Conservation (phyloP, 2,329 filamentous ascomycete genomes). For the Biscogniauxia mediterranea region DNA sequence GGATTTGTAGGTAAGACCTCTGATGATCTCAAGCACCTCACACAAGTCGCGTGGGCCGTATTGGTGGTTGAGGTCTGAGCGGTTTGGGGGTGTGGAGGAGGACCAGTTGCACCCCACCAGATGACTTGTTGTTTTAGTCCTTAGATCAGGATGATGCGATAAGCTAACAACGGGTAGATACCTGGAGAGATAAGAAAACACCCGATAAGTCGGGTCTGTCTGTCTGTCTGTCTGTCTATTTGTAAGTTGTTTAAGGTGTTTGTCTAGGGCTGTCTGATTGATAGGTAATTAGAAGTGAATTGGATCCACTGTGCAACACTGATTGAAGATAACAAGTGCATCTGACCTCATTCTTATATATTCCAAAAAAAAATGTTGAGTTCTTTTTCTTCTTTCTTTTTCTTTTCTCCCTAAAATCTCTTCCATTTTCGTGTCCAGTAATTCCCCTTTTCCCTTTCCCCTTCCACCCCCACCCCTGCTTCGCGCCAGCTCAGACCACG, state of each 20-base stretch:
- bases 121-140: neutral
- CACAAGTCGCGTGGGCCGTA: neutral
- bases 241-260: too few relatives aligned
- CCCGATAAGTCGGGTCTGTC: too few relatives aligned
- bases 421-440: neutral
- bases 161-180: neutral
- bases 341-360: too few relatives aligned
- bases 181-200: too few relatives aligned
- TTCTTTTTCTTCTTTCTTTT: neutral
- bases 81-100: neutral
- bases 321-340: too few relatives aligned
- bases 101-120: neutral
- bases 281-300: too few relatives aligned
- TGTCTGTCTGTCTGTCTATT: too few relatives aligned
- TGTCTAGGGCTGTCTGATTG: too few relatives aligned
- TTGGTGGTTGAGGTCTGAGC: neutral
- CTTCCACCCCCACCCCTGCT: neutral
- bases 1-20: neutral
- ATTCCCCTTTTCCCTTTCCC: too few relatives aligned
- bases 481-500: neutral
- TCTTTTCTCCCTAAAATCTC: neutral
- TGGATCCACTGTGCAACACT: too few relatives aligned
- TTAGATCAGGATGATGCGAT: neutral
- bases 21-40: neutral
- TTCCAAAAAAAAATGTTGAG: too few relatives aligned